Base-by-base conservation (phyloP, 192 early-diverging fungal genomes). In the Coemansia sp. region DNA sequence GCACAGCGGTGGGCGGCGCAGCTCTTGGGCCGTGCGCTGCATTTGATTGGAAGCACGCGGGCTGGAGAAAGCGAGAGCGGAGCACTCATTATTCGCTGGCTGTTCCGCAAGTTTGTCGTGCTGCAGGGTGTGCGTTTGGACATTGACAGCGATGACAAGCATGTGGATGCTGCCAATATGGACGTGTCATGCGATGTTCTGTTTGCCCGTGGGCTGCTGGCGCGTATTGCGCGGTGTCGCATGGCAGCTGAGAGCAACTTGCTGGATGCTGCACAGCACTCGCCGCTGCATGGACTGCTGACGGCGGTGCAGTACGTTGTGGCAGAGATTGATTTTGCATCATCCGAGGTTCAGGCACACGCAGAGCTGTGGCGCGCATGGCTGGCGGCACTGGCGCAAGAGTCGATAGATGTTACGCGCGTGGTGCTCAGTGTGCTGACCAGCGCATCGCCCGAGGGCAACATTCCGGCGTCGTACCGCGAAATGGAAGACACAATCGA, bases 371-470 rank as follows among this genome's bases (percentile, higher is more conserved):
- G 89, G 90, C 75, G 72, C 16, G 29, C 58, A 5, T 79, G 85
- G 57, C 80, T 88, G 9, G 50, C 49, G 5, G 77, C 79, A 4
- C 67, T 82, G 48, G 67, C 86, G 17, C 49, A 54, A 12, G 64
- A 88, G 26, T 85, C 88, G 7, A 76, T 87, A 35, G 72, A 64
- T 4, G 82, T 86, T 8, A 86, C 84, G 58, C 71, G 81, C 23
- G 78, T 87, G 0, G 89, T 91, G 6, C 80, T 90, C 71, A 84
- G 82, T 6, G 86, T 94, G 4, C 77, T 92, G 45, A 89, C 91
- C 0, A 87, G 87, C 64, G 84, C 90, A 9, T 92, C 92, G 11
- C 92, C 93, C 6, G 95, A 97, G 69, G 95, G 95, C 31, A 94
- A 96, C 59, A 69, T 95, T 4, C 95, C 94, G 5, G 85, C 88